These are phyloP conservation scores for Lodderomyces parapsilosis DNA, from an alignment of 1,139 yeast genomes.

Conservation along the genomic window DNA sequence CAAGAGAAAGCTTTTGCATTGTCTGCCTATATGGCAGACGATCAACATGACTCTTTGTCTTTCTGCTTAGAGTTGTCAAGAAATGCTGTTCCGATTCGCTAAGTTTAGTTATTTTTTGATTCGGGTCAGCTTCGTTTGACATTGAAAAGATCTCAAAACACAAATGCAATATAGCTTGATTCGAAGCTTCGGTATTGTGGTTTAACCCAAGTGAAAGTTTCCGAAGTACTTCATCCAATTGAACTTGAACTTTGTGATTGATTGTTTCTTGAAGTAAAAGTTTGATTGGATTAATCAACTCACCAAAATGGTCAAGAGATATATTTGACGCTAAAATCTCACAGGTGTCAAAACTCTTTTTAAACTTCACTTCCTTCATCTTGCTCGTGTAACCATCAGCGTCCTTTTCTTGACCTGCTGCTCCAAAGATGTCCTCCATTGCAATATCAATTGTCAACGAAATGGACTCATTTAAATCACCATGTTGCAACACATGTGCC, in stretches of 20 bases:
- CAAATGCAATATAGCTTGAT: constrained; percentile 61
- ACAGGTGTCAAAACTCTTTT: constrained; percentile 85
- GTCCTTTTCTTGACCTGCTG: constrained; percentile 92
- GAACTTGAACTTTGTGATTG: constrained; percentile 66
- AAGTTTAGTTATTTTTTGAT: constrained; percentile 11
- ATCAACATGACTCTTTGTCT: constrained; percentile 54
- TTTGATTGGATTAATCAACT: constrained; percentile 69
- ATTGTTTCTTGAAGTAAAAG: constrained; percentile 64
- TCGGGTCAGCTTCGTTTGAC: constrained; percentile 26
- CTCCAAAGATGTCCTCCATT: constrained; percentile 93
- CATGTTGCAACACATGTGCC: constrained; percentile 45
- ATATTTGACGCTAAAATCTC: constrained; percentile 73
- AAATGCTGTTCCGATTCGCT: constrained; percentile 55
- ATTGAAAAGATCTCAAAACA: constrained; percentile 73
- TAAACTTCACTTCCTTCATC: constrained; percentile 88
- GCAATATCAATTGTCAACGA: constrained; percentile 63
- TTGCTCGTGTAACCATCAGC: constrained; percentile 86
- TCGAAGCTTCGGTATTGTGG: constrained; percentile 61
- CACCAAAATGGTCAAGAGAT: constrained; percentile 56
- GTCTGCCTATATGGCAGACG: constrained; percentile 46
- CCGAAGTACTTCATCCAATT: constrained; percentile 75
- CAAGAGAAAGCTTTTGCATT: constrained; percentile 76
- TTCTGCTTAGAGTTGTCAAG: constrained; percentile 63
- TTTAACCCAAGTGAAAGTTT: constrained; percentile 77
- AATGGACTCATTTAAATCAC: constrained; percentile 75